These are phyloP conservation scores for Lonicera japonica DNA, from an alignment of 129 eudicot species.

Conservation along the genomic window DNA sequence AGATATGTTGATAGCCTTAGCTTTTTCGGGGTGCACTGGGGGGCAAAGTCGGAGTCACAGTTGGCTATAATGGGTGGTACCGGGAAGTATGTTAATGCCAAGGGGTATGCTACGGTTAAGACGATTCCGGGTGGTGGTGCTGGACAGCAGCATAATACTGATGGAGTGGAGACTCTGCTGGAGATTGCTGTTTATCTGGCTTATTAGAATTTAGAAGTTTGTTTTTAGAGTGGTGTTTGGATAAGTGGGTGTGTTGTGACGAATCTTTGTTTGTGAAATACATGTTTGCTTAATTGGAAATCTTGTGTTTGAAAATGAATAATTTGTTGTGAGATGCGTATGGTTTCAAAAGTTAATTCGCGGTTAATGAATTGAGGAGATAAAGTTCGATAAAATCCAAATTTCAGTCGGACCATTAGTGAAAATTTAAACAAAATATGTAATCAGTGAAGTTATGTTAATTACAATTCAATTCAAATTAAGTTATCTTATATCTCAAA, in stretches of 20 bases:
- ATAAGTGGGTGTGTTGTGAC: background rate
- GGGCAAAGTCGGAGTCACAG: slow-evolving; percentile 54
- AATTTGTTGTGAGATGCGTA: too few species aligned
- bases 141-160: slow-evolving; percentile 51
- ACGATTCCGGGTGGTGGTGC: slow-evolving; percentile 24
- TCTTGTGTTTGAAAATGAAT: background rate
- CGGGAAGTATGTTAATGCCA: slow-evolving; percentile 62
- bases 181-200: slow-evolving; percentile 53
- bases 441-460: too few species aligned
- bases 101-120: slow-evolving; percentile 50
- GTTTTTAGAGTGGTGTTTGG: background rate
- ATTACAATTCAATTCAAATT: too few species aligned
- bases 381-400: too few species aligned
- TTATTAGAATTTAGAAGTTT: slow-evolving; percentile 24
- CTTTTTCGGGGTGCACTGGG: slow-evolving; percentile 59
- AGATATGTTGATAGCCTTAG: slow-evolving; percentile 45
- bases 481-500: too few species aligned
- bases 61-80: slow-evolving; percentile 74
- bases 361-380: too few species aligned
- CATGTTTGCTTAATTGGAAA: background rate
- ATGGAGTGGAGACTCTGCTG: slow-evolving; percentile 62
- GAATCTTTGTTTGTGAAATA: background rate
- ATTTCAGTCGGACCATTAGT: too few species aligned
- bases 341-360: too few species aligned
- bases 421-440: too few species aligned